These are phyloP conservation scores for Lodderomyces oxycetoniae DNA, from an alignment of 1,139 yeast species.

Conservation along the genomic window DNA sequence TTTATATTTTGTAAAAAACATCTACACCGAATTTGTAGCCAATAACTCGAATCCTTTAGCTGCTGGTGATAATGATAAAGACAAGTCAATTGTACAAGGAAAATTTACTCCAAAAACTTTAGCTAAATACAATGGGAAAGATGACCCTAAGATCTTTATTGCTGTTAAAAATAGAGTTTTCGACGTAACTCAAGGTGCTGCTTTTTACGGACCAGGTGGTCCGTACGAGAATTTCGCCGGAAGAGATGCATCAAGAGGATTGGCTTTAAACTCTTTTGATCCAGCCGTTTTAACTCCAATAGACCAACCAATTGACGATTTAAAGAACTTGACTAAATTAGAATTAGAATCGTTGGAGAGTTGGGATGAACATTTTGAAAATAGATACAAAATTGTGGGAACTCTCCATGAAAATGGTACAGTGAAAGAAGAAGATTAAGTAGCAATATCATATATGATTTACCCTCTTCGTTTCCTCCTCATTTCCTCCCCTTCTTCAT, in stretches of 20 bases:
- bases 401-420: conserved; percentile 31
- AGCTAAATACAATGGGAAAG: conserved; percentile 73
- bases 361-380: conserved; percentile 82
- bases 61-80: conserved; percentile 10
- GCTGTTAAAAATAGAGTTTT: conserved; percentile 83
- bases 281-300: conserved; percentile 49
- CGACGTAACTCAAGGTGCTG: conserved; percentile 77
- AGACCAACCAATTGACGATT: conserved; percentile 68
- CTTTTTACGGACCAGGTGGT: conserved; percentile 95
- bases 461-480: too few species aligned
- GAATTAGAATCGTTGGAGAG: conserved; percentile 68
- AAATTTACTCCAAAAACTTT: conserved; percentile 74
- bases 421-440: conserved; percentile 7
- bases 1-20: conserved; percentile 21
- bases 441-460: too few species aligned
- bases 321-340: conserved; percentile 55
- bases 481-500: neutral
- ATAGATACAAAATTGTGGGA: conserved; percentile 73
- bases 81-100: conserved; percentile 69
- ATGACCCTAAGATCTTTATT: conserved; percentile 71
- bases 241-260: conserved; percentile 91
- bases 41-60: conserved; percentile 17
- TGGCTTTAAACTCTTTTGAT: conserved; percentile 88
- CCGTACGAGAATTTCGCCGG: conserved; percentile 97
- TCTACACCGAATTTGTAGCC: conserved; percentile 18